A percentile compares a stretch with the other conserved stretches of the same genome.
Conservation (phyloP, 768 basidiomycete genomes). For the Phanerochaete carnosa region DNA sequence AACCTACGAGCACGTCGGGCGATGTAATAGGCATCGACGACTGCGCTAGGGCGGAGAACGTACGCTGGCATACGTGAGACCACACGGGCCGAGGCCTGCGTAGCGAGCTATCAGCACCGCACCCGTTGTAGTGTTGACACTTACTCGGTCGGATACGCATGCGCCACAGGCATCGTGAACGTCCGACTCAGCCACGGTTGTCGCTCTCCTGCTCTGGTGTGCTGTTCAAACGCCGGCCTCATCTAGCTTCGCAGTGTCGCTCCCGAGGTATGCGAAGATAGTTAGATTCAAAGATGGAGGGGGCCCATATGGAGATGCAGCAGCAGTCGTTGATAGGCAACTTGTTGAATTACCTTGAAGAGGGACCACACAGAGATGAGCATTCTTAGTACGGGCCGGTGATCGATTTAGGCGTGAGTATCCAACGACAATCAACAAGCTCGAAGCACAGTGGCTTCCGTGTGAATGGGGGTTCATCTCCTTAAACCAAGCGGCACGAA, state of each 20-base stretch:
- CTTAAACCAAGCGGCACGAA: no score
- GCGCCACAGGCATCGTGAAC: neutral
- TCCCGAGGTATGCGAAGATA: no score
- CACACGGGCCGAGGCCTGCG: no score
- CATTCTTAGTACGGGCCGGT: neutral
- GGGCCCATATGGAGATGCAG: neutral
- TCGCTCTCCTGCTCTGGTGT: neutral
- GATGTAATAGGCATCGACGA: no score
- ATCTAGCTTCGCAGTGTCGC: neutral
- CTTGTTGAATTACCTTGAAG: neutral
- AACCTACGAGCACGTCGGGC: no score
- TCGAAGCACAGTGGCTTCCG: no score
- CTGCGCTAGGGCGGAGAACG: no score
- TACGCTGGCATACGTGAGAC: no score
- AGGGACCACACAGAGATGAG: neutral
- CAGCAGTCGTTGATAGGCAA: neutral
- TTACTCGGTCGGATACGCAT: neutral
- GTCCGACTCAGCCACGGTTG: neutral
- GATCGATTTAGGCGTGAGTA: neutral
- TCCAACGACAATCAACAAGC: no score
- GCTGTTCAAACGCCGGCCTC: neutral
- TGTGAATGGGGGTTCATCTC: no score
- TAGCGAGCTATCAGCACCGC: no score
- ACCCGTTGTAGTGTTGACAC: neutral
- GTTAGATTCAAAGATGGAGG: neutral